Evolutionary conservation across 306 rosid genomes (phyloP), one percentile per base, ranked within the genome.

Genomic region (Pueraria montana): DNA sequence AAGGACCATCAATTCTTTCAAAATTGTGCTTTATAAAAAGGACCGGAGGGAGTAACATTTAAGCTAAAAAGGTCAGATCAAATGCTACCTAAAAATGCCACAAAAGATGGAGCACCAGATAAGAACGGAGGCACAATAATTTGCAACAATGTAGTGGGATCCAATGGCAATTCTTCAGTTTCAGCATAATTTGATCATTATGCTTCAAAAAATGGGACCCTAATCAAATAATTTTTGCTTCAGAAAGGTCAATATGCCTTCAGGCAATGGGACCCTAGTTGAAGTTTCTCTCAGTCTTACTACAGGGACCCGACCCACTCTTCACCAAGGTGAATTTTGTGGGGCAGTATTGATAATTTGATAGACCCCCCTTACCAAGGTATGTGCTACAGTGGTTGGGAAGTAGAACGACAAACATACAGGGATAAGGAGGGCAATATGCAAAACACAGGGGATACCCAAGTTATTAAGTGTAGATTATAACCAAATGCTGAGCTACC

Each of bases 151-250:
- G 9, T 18, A 24, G 36, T 59, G 8, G 64, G 16, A 24, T 12
- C 66, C 36, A 59, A 10, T 59, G 27, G 66, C 24, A 49, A 38
- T 20, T 38, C 62, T 36, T 38, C 43, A 43, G 11, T 32, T 73
- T 40, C 38, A 74, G 53, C 27, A 18, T 74, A 74, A 34, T 65
- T 53, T 18, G 26, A 6, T 74, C 48, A 74, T 59, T 23, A n/a
- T 11, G 65, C 65, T 23, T 58, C 17, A 58, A 59, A 24, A 58
- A 24, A 59, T 23, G 36, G 18, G 66, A 59, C 3, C 36, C 66
- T 3, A 18, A 20, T 21, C 16, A 18, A 21, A 23, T 58, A 20
- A 58, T 21, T 9, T 24, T 10, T 11, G n/a, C 34, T 59, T 59
- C 38, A 12, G 17, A 59, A 59, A 59, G 32, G 34, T 59, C 32